These are phyloP conservation scores for Flaveria robusta DNA, from an alignment of 129 eudicot species.

Conservation along the genomic window DNA sequence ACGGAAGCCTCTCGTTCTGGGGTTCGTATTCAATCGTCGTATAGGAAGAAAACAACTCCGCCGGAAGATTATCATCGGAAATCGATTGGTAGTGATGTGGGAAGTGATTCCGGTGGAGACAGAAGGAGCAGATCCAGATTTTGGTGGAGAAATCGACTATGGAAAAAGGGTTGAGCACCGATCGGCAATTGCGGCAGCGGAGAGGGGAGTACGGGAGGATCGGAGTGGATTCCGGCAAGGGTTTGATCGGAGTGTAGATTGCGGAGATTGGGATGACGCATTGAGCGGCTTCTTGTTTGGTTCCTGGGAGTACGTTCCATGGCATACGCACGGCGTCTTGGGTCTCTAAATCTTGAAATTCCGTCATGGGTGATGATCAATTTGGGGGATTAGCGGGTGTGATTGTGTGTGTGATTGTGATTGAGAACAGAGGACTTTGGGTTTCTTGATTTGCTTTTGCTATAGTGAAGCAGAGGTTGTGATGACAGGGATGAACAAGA, in stretches of 20 bases:
- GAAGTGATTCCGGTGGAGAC: constrained; percentile 82
- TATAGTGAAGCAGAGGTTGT: no score
- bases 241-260: constrained; percentile 91
- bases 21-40: constrained; percentile 77
- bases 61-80: constrained; percentile 75
- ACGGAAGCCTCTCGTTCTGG: constrained; percentile 19
- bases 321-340: constrained; percentile 97
- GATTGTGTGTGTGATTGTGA: constrained; percentile 12
- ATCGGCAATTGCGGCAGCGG: constrained; percentile 87
- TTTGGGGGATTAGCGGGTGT: constrained; percentile 1
- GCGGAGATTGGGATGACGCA: constrained; percentile 81
- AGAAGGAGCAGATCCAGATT: constrained; percentile 93
- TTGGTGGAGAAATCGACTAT: constrained; percentile 86
- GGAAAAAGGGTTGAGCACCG: constrained; percentile 88
- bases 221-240: constrained; percentile 54
- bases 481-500: no score
- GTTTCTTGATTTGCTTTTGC: no score
- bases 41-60: constrained; percentile 81
- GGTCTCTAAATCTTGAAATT: constrained; percentile 70
- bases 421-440: background rate
- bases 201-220: constrained; percentile 85
- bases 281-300: constrained; percentile 68
- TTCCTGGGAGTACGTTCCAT: constrained; percentile 93
- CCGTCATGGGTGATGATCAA: constrained; percentile 49
- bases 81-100: constrained; percentile 77